Evolutionary conservation across 2,329 filamentous ascomycete species (phyloP).

Genomic region (Fusarium chuoi): DNA sequence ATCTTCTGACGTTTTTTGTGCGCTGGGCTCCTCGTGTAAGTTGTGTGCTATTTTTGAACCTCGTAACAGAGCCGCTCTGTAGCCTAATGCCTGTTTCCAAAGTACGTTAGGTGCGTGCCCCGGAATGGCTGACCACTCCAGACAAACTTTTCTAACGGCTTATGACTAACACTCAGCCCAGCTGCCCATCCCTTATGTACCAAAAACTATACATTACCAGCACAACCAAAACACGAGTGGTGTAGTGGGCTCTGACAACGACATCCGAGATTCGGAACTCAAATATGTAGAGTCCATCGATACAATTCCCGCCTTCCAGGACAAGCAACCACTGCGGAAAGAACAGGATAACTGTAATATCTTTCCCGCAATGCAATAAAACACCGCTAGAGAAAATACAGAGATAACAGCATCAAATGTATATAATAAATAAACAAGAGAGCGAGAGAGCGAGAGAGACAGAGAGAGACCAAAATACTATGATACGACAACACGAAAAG

Average conservation of each 20-base stretch:
- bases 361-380: neutral
- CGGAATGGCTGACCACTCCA: too few species aligned
- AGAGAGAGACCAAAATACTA: neutral
- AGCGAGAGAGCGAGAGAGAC: neutral
- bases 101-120: neutral
- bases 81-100: too few species aligned
- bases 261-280: neutral
- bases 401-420: too few species aligned
- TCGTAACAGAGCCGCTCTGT: rapidly evolving
- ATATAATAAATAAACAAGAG: too few species aligned
- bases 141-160: neutral
- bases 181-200: neutral
- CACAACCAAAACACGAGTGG: neutral
- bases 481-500: neutral
- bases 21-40: rapidly evolving
- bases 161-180: neutral
- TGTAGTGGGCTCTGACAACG: neutral
- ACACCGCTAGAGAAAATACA: neutral
- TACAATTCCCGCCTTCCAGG: neutral
- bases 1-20: rapidly evolving
- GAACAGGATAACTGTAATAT: neutral
- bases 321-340: neutral
- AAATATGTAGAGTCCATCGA: neutral
- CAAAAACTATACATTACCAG: neutral
- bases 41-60: rapidly evolving